Base-by-base conservation (phyloP, 805 yeast species). In the Saccharomycopsis schoenii region DNA sequence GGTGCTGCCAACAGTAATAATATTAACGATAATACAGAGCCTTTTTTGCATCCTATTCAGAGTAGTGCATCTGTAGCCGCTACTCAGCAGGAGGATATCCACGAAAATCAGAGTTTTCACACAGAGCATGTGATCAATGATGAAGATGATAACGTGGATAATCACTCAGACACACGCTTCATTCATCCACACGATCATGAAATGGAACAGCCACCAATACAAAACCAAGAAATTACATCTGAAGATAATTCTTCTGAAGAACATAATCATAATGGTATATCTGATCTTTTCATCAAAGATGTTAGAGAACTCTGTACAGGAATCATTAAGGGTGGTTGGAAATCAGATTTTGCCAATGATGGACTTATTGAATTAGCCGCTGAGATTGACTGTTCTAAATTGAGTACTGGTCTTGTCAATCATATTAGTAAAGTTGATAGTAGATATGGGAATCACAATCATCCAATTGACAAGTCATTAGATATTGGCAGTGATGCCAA, bases 251-350 rank as follows among this genome's bases (percentile, higher is more conserved):
- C 2, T 12, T 5, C 11, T 9, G 11, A 37, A 9, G 21, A 24
- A 70, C 68, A 62, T 71, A 67, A 57, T 62, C 69, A 21, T 17
- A 70, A 71, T 42, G 63, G 62, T 5, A 77, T 73, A 17, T 69
- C 73, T n/a, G 73, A 76, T 3, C 63, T 88, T 14, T 86, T 80
- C 66, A 71, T 84, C 12, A 96, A 91, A 70, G 97, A 92, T 68
- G 80, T 81, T 8, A 79, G 92, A 37, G 82, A 88, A 4, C 75
- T 94, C 9, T 81, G 86, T 12, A 80, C 84, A 60, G 97, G 97
- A 11, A 96, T 89, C 63, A 73, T 90, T 69, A 89, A 88, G 69
- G 78, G 81, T 37, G 99, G 99, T 2, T 94, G 99, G 99, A 94
- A 94, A 71, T 83, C 94, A 0, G 99, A 94, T 72, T 92, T 86